Conservation (phyloP, 345 rosid genomes). For the Heritiera fomes region DNA sequence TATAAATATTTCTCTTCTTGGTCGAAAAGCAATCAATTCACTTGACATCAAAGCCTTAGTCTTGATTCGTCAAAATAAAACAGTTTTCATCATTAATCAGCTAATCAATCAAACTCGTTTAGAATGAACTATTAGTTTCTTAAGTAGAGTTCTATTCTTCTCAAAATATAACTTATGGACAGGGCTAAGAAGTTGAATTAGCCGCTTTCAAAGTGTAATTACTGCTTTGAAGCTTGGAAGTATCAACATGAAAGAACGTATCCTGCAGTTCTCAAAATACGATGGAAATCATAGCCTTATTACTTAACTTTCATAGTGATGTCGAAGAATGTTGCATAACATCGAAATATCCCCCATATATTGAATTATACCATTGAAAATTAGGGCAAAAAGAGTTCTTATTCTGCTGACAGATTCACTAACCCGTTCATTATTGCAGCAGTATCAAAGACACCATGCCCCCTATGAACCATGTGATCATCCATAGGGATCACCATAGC, state of each 20-base stretch:
- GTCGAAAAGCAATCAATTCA: too few relatives aligned
- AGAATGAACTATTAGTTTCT: too few relatives aligned
- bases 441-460: conserved; percentile 95
- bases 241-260: not conserved
- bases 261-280: not conserved
- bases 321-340: not conserved
- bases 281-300: not conserved
- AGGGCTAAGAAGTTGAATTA: not conserved
- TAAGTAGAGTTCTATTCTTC: not conserved
- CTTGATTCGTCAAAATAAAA: not conserved
- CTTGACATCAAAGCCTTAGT: not conserved
- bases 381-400: not conserved
- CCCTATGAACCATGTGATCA: conserved; percentile 95
- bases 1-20: not conserved
- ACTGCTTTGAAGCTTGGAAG: not conserved
- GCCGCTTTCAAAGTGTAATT: not conserved
- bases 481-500: conserved; percentile 92
- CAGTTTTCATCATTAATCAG: not conserved
- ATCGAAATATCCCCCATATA: not conserved
- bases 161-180: not conserved
- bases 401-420: conserved; percentile 27
- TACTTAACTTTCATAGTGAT: not conserved
- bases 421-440: conserved; percentile 78
- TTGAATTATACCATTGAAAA: not conserved
- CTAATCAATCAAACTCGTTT: not conserved